Base-by-base conservation (phyloP, 1,284 basidiomycete genomes). In the Cryptococcus sp. region DNA sequence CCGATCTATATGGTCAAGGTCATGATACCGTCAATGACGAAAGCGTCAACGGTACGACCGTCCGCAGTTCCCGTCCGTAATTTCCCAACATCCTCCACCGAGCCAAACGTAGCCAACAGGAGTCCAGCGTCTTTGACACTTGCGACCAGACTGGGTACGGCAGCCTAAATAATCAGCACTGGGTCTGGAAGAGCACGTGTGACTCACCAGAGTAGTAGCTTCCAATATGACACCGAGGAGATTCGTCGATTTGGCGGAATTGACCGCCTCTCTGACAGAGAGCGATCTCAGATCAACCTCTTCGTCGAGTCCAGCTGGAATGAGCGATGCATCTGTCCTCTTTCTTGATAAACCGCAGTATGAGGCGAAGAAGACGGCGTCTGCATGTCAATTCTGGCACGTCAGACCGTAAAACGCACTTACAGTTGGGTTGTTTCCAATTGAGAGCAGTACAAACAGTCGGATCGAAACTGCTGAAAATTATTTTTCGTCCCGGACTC, bases 401-500 rank as follows among this genome's bases (percentile, higher is more conserved):
- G 13, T 23, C n/a, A 4, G 21, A 7, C 37, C 43, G 46, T 31
- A 49, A 45, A 46, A 42, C 28, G 72, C 75, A 87, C 91, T 66
- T 54, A 71, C 72, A 97, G 73, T 98, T 98, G 16, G 96, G 96
- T 76, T 99, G 96, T 76, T 99, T 99, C 93, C 96, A 98, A 73
- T 98, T 98, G 51, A 98, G 51, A 46, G 72, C 74, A 25, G 67
- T 67, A 50, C 91, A 93, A 2, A 91, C 82, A 62, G 88, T 86
- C 11, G 92, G 88, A 54, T 85, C 86, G 72, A 88, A 96, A 13
- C 90, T 92, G 45, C 85, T 86, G 69, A 97, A 90, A 13, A 91
- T 83, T 52, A 96, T 83, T 63, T 85, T 85, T 49, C 90, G 80
- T n/a, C 68, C 64, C 11, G 60, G 61, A 40, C 57, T 61, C 22